Percentiles rank a stretch among this genome's conserved stretches.
Evolutionary conservation across 2,329 filamentous ascomycete species (phyloP).

Genomic region (Calcarisporium arbuscula): DNA sequence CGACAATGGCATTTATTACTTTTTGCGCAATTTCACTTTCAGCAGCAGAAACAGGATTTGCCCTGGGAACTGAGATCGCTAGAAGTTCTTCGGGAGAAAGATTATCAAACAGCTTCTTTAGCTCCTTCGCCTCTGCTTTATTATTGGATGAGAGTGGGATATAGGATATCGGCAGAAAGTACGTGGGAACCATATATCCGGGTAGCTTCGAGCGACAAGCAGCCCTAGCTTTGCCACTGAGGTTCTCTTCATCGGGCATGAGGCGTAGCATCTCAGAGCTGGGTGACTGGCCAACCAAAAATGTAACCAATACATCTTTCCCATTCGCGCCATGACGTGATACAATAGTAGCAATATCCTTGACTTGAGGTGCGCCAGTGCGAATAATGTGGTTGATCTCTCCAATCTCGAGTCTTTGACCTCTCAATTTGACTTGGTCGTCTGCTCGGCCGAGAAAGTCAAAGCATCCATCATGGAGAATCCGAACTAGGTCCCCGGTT

Average conservation of each 20-base stretch:
- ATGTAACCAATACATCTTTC: slow-evolving; percentile 80
- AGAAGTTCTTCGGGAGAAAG: slow-evolving; percentile 58
- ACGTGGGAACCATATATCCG: slow-evolving; percentile 85
- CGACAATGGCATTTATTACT: slow-evolving; percentile 48
- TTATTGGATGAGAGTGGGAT: slow-evolving; percentile 85
- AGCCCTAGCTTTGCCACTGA: slow-evolving; percentile 44
- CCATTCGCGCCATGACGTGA: slow-evolving; percentile 61
- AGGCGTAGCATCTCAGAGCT: slow-evolving; percentile 13
- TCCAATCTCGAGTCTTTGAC: slow-evolving; percentile 80
- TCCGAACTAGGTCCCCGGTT: slow-evolving; percentile 80
- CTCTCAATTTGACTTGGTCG: slow-evolving; percentile 86
- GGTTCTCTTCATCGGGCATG: slow-evolving; percentile 22
- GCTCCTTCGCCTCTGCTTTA: slow-evolving; percentile 70
- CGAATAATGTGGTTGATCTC: slow-evolving; percentile 86
- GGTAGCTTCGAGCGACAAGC: slow-evolving; percentile 67
- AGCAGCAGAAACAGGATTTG: too few relatives aligned
- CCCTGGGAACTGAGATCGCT: too few relatives aligned
- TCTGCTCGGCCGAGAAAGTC: slow-evolving; percentile 85
- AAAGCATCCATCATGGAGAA: slow-evolving; percentile 74
- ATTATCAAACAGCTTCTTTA: slow-evolving; percentile 60
- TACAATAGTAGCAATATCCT: slow-evolving; percentile 72
- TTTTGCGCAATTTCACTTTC: slow-evolving; percentile 31
- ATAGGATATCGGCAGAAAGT: slow-evolving; percentile 63
- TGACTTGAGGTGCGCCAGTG: slow-evolving; percentile 46
- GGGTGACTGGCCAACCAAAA: slow-evolving; percentile 39